Base-by-base conservation (phyloP, 352 stramenopile species). In the Globisporangium uncinulatum region DNA sequence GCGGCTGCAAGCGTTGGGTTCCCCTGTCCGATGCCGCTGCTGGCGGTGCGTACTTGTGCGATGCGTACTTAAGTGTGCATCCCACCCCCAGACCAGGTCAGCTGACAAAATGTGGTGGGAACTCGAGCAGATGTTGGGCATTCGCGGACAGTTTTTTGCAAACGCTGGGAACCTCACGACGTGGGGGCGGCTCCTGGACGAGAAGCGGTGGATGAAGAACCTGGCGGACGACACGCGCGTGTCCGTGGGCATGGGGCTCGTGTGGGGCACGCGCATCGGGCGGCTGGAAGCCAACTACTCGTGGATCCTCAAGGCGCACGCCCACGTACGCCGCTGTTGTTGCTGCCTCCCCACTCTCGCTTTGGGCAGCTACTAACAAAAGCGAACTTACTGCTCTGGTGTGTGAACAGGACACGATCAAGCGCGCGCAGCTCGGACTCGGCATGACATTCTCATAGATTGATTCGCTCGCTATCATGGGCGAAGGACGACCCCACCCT, bases 271-370 rank as follows among this genome's bases (percentile, higher is more conserved):
- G 24, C 76, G 73, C 41, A 83, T 96, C 56, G 87, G 87, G 21
- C 86, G 87, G 49, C 84, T 96, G 54, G 87, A 96, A 79, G 87
- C 87, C 58, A 96, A 94, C 69, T 96, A 96, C 61, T 96, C 86
- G 70, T 96, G 86, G 82, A 87, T 96, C 52, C 69, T 95, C 54
- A 93, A 92, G 67, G 76, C 86, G 29, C 71, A 91, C 54, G 59
- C 71, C 17, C 73, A 91, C 57, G 84, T 94, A 86, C 60, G 83
- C 69, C 15, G 11, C 15, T 11, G 9, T 15, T 1, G 32, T 14
- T 15, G 11, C 24, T 32, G 8, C 21, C 6, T 31, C 14, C 13
- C 10, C 10, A 14, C 6, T 7, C 8, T 34, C 45, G 17, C 34
- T 39, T 8, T 15, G n/a, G 29, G n/a, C n/a, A n/a, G n/a, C n/a